Conservation (phyloP, 805 yeast genomes). For the Zygoascus bituminiphila region DNA sequence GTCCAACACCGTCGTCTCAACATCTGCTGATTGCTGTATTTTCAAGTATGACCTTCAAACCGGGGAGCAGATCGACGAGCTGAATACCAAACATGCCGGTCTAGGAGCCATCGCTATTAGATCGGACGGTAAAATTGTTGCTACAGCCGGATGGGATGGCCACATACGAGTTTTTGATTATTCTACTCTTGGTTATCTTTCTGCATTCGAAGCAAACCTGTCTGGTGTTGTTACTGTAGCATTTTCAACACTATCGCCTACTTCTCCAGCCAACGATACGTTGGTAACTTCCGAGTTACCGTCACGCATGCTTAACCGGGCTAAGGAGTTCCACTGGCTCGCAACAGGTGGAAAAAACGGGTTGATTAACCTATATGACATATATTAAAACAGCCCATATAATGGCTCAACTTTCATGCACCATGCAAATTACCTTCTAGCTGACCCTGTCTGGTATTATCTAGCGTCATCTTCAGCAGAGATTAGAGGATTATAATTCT, state of each 20-base stretch:
- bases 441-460: not conserved
- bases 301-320: slow-evolving; percentile 5
- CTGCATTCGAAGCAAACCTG: slow-evolving; percentile 25
- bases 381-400: slow-evolving; percentile 8
- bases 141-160: slow-evolving; percentile 37
- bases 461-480: too few species aligned
- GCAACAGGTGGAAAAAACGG: slow-evolving; percentile 53
- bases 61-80: not conserved
- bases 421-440: not conserved
- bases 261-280: not conserved
- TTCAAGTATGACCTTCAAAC: slow-evolving; percentile 21
- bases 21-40: slow-evolving; percentile 28
- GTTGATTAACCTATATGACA: slow-evolving; percentile 36
- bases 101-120: slow-evolving; percentile 22
- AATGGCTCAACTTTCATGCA: not conserved
- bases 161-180: slow-evolving; percentile 27
- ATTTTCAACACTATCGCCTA: slow-evolving; percentile 9
- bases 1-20: slow-evolving; percentile 22
- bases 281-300: not conserved
- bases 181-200: slow-evolving; percentile 23
- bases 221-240: slow-evolving; percentile 23
- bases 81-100: slow-evolving; percentile 25
- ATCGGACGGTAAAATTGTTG: slow-evolving; percentile 19
- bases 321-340: slow-evolving; percentile 25
- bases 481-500: not conserved